A percentile compares a stretch with the other conserved stretches of the same genome.
phyloP scores from a whole-genome alignment of 208 protist genomes.

The Leptomonas pyrrhocoris region DNA sequence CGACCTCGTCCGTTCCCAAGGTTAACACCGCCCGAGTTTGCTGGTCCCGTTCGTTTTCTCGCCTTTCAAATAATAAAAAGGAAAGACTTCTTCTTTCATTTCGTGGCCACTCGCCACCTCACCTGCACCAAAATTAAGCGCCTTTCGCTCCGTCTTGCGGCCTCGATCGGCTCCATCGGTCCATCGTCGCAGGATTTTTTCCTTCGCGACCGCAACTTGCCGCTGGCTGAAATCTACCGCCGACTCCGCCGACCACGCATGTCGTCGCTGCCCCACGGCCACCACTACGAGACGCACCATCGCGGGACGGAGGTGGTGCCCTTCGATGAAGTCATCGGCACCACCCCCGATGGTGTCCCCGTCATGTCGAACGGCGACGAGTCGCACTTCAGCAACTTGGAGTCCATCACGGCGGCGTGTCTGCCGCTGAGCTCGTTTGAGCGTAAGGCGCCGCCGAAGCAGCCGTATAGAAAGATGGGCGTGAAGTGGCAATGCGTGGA shows the following conservation, averaged over 20 bases:
- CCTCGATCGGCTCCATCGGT: slow-evolving; percentile 11
- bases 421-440: slow-evolving; percentile 49
- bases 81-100: slow-evolving; percentile 16
- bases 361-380: slow-evolving; percentile 78
- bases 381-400: slow-evolving; percentile 53
- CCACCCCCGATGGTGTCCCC: slow-evolving; percentile 66
- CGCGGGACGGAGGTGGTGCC: slow-evolving; percentile 51
- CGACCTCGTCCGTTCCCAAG: too few relatives aligned
- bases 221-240: slow-evolving; percentile 28
- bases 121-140: slow-evolving; percentile 15
- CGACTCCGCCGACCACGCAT: slow-evolving; percentile 24
- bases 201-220: slow-evolving; percentile 21
- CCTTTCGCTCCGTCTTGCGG: slow-evolving; percentile 14
- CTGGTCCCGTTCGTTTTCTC: too few relatives aligned
- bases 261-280: slow-evolving; percentile 28
- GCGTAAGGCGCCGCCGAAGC: slow-evolving; percentile 9
- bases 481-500: slow-evolving; percentile 77
- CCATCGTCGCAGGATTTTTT: slow-evolving; percentile 13
- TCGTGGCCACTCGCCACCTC: background rate
- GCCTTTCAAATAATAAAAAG: too few relatives aligned
- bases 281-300: slow-evolving; percentile 44
- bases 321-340: slow-evolving; percentile 64
- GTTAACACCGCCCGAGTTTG: too few relatives aligned
- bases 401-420: slow-evolving; percentile 40
- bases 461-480: slow-evolving; percentile 47